phyloP scores from a whole-genome alignment of 768 basidiomycete species.

The Russula sp. region DNA sequence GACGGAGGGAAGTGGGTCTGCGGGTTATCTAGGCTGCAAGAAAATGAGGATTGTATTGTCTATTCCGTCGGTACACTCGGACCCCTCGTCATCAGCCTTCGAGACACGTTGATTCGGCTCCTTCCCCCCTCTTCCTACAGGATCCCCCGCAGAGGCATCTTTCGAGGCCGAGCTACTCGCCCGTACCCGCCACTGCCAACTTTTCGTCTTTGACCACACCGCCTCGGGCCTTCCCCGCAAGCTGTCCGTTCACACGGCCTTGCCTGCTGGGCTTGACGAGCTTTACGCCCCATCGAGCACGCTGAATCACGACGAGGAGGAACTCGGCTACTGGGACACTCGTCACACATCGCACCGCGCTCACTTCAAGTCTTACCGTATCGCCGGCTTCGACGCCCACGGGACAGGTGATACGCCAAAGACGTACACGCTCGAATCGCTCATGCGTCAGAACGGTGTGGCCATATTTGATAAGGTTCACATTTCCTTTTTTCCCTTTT shows the following conservation, averaged over 20 bases:
- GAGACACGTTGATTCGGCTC: background rate
- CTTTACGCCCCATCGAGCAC: constrained; percentile 14
- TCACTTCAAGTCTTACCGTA: constrained; percentile 37
- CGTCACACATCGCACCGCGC: constrained; percentile 29
- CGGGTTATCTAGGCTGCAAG: constrained; percentile 46
- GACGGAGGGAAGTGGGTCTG: constrained; percentile 71
- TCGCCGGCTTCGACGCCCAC: constrained; percentile 35
- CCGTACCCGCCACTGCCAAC: constrained; percentile 39
- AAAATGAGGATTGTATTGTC: constrained; percentile 50
- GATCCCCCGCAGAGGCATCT: constrained; percentile 54
- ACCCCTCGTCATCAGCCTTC: background rate
- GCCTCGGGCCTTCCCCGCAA: constrained; percentile 3
- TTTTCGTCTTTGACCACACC: constrained; percentile 55
- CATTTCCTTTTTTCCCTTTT: background rate
- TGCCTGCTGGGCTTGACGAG: constrained; percentile 2
- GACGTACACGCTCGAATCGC: constrained; percentile 39
- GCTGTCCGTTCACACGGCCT: constrained; percentile 25
- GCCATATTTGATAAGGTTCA: background rate
- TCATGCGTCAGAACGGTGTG: constrained; percentile 38
- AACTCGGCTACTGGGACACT: constrained; percentile 28
- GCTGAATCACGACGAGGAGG: constrained; percentile 25
- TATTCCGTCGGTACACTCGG: constrained; percentile 48
- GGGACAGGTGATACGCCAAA: constrained; percentile 27
- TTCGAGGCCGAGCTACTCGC: constrained; percentile 55
- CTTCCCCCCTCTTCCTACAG: constrained; percentile 20